A percentile compares a stretch with the other conserved stretches of the same genome.
phyloP scores from a whole-genome alignment of 2,329 filamentous ascomycete species.

The Arthrocladium fulminans region DNA sequence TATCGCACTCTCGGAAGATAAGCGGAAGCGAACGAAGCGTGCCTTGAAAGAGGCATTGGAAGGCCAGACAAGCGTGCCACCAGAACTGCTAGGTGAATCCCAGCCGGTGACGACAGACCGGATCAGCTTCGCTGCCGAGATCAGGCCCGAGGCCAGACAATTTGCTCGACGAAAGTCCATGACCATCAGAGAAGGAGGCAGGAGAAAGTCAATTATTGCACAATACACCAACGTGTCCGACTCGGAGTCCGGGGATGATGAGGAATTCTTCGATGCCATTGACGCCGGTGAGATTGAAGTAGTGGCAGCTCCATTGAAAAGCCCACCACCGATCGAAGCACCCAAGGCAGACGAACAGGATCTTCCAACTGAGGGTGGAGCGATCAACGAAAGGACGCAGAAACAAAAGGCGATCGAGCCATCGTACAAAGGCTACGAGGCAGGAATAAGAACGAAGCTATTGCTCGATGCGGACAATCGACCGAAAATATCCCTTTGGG shows the following conservation, averaged over 20 bases:
- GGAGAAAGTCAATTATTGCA: constrained; percentile 58
- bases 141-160: constrained; percentile 30
- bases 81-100: constrained; percentile 28
- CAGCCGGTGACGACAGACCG: constrained; percentile 13
- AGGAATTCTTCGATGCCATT: constrained; percentile 96
- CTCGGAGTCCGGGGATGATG: constrained; percentile 68
- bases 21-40: constrained; percentile 79
- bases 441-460: constrained; percentile 66
- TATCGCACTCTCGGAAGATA: constrained; percentile 82
- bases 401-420: constrained; percentile 59
- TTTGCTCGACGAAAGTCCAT: constrained; percentile 15
- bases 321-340: constrained; percentile 25
- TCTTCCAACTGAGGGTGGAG: constrained; percentile 28
- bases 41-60: constrained; percentile 80
- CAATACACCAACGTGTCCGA: constrained; percentile 65
- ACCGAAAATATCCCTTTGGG: constrained; percentile 92
- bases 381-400: constrained; percentile 41
- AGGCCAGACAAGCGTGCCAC: constrained; percentile 37
- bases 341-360: constrained; percentile 11
- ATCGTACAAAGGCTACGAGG: constrained; percentile 85
- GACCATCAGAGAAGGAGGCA: constrained; percentile 34
- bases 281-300: constrained; percentile 87
- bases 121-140: constrained; percentile 27
- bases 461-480: constrained; percentile 88
- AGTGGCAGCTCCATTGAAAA: constrained; percentile 42